phyloP scores from a whole-genome alignment of 2,329 filamentous ascomycete genomes.

The Hortaea werneckii region DNA sequence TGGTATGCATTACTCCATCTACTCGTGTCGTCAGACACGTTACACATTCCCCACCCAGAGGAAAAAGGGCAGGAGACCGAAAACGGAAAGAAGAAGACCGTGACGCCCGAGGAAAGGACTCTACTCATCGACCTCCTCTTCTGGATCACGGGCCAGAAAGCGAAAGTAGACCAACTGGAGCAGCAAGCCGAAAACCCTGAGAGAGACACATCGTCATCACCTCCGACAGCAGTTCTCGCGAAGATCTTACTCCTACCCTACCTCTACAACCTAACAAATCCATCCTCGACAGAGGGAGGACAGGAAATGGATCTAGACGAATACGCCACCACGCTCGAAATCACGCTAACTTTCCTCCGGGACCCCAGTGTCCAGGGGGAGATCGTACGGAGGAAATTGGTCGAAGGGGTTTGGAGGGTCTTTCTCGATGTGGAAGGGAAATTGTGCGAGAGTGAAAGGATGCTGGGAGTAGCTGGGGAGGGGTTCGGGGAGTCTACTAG shows the following conservation, averaged over 20 bases:
- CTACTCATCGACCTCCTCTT: slow-evolving; percentile 18
- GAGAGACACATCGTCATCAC: no score
- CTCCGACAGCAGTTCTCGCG: no score
- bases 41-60: neutral
- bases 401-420: slow-evolving; percentile 14
- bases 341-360: slow-evolving; percentile 15
- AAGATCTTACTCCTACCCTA: no score
- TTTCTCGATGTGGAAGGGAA: slow-evolving; percentile 6
- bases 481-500: no score
- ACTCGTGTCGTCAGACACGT: neutral
- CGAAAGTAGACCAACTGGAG: no score
- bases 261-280: no score
- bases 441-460: slow-evolving; percentile 3
- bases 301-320: neutral
- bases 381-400: slow-evolving; percentile 5
- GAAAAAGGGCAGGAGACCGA: neutral
- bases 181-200: no score
- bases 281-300: neutral
- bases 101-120: neutral
- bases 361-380: slow-evolving; percentile 15
- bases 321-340: slow-evolving; percentile 13
- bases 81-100: neutral
- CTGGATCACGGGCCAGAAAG: slow-evolving; percentile 17
- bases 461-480: neutral
- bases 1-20: slow-evolving; percentile 11